These are phyloP conservation scores for Scleromitrula shiraiana DNA, from an alignment of 2,329 filamentous ascomycete genomes.

Conservation along the genomic window DNA sequence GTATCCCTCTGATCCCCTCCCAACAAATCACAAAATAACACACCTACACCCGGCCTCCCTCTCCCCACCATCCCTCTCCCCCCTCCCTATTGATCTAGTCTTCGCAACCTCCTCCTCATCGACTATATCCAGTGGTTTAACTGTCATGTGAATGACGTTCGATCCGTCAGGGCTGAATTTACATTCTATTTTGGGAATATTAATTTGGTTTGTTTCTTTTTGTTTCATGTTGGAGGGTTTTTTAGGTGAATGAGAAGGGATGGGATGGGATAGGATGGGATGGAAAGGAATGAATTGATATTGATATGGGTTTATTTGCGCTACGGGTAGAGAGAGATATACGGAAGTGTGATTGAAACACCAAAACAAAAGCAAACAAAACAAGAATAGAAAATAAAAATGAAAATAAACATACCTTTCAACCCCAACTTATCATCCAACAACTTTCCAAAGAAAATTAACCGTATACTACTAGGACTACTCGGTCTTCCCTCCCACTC, in stretches of 20 bases:
- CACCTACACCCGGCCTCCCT: slow-evolving; percentile 55
- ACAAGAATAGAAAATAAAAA: background rate
- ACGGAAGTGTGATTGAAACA: background rate
- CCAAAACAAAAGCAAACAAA: background rate
- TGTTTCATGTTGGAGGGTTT: no score
- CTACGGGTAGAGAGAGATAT: no score
- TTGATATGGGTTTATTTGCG: no score
- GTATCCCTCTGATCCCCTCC: background rate
- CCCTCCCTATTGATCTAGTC: slow-evolving; percentile 26
- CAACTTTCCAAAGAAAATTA: slow-evolving; percentile 88
- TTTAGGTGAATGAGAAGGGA: background rate
- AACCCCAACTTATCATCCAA: slow-evolving; percentile 81
- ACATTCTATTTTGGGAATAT: slow-evolving; percentile 57
- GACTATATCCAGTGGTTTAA: slow-evolving; percentile 75
- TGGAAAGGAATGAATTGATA: no score
- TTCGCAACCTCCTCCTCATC: slow-evolving; percentile 53
- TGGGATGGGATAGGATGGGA: background rate
- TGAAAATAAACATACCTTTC: slow-evolving; percentile 54
- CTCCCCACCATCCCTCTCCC: slow-evolving; percentile 46
- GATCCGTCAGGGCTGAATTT: slow-evolving; percentile 65
- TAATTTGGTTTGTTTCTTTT: no score
- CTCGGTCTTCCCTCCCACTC: slow-evolving; percentile 86
- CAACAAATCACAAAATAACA: slow-evolving; percentile 45
- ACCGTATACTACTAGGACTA: slow-evolving; percentile 78
- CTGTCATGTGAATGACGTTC: slow-evolving; percentile 92